Base-by-base conservation (phyloP, 2,329 filamentous ascomycete species). In the Pezizomycotina sp. region DNA sequence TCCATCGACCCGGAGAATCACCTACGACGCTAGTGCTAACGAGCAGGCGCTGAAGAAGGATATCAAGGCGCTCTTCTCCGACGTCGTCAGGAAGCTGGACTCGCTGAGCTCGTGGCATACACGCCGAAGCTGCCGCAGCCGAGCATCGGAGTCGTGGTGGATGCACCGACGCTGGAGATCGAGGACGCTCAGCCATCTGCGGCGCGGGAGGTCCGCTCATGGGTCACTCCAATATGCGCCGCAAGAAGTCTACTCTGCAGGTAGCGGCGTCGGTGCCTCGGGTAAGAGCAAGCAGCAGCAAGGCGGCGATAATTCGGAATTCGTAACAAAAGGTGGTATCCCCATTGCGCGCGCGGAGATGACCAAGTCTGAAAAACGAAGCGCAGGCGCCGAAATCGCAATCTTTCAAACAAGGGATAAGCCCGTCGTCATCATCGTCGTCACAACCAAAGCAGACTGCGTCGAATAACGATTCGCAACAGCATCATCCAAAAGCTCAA, bases 51-150 rank as follows among this genome's bases (percentile, higher is more conserved):
- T 82, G 15, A 71, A 71, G 48, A 77, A 75, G 44, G 80, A 91
- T 52, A 77, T 95, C 35, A 73, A 77, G 51, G 65, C 64, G 19
- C 62, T 93, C 51, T 98, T 89, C 83, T 77, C 72, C 49, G 76
- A 79, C 22, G 66, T 93, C 34, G 74, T 69, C 52, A 69, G 69
- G 28, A 79, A 81, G 45, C 72, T 98, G 36, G 89, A 98, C 58
- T 72, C 80, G 16, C 71, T 98, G 46, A 84, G 75, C 58, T 92
- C 79, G 56, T 92, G 82, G 75, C 79, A 93, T 93, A 92, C 68
- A 84, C 81, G 58, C 89, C 89, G 35, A 91, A 84, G 61, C 75
- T 80, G 7, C 68, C 76, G 2, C 77, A 77, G 33, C 72, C 81
- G n/a, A 71, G 71, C 28, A 70, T 98, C 45, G 84, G 80, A 27